Evolutionary conservation across 148 eudicot species (phyloP).

Genomic region (Rhododendron mucronatum): DNA sequence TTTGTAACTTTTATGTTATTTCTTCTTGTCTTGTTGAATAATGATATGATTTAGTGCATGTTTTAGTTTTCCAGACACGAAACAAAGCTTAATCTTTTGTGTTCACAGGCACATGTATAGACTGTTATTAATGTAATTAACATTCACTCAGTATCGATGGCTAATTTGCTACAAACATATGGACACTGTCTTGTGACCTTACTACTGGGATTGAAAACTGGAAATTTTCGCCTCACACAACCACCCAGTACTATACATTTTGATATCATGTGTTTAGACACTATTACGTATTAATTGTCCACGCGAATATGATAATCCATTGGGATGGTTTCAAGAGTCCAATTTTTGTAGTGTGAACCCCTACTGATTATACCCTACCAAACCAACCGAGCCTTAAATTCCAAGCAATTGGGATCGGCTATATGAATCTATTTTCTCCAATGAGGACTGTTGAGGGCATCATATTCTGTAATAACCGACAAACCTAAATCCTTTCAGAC

Average conservation of each 20-base stretch:
- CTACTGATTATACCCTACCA: background rate
- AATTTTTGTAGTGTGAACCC: background rate
- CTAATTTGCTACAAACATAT: background rate
- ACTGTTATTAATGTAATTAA: background rate
- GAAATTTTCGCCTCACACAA: background rate
- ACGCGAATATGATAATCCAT: background rate
- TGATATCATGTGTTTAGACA: background rate
- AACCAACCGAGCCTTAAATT: background rate
- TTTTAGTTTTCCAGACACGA: background rate
- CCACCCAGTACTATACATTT: background rate
- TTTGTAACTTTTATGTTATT: conserved; percentile 2
- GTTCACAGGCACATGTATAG: background rate
- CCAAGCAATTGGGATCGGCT: background rate
- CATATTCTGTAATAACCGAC: background rate
- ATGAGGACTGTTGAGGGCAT: background rate
- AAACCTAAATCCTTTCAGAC: background rate
- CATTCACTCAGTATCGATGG: background rate
- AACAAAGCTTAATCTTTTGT: background rate
- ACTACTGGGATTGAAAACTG: background rate
- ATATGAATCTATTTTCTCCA: background rate
- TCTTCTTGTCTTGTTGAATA: background rate
- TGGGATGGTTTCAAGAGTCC: background rate
- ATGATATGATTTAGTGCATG: background rate
- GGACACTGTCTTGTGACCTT: background rate
- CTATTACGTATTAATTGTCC: background rate